Evolutionary conservation across 2,329 filamentous ascomycete species (phyloP).

Genomic region (Dendrostoma leiphaemia): DNA sequence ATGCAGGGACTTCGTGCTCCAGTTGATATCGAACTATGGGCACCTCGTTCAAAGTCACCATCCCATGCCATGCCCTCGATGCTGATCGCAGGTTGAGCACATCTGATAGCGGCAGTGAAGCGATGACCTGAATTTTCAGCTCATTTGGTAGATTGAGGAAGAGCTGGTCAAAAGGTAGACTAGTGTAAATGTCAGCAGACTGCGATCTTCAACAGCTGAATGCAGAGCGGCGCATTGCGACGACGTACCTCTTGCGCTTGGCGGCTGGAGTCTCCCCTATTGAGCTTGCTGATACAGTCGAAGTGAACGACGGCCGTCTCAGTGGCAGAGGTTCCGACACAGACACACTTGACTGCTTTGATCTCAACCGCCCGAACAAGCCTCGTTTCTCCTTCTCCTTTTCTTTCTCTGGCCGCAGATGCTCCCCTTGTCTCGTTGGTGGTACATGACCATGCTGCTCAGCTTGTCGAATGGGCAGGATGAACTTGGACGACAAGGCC

Average conservation of each 20-base stretch:
- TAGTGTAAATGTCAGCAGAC: conserved; percentile 14
- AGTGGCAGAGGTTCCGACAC: conserved; percentile 7
- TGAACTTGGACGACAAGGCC: conserved; percentile 28
- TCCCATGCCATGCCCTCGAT: conserved; percentile 57
- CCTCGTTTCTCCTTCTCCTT: conserved; percentile 17
- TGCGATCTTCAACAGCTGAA: too few relatives aligned
- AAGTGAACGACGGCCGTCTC: conserved; percentile 14
- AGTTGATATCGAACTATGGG: conserved; percentile 62
- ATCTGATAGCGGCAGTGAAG: conserved; percentile 57
- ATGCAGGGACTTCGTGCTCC: conserved; percentile 57
- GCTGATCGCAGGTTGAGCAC: conserved; percentile 57
- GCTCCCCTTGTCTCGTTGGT: conserved; percentile 21
- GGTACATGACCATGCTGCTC: conserved; percentile 20
- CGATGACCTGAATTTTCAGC: conserved; percentile 61
- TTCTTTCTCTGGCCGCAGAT: conserved; percentile 26
- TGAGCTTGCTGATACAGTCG: conserved; percentile 15
- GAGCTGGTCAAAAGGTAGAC: conserved; percentile 52
- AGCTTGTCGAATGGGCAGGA: conserved; percentile 27
- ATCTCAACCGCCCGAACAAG: conserved; percentile 16
- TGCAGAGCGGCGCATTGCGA: too few relatives aligned
- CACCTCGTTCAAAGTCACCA: conserved; percentile 59
- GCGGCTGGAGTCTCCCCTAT: conserved; percentile 15
- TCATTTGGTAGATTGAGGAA: conserved; percentile 60
- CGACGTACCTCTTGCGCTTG: conserved; percentile 32
- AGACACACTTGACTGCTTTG: conserved; percentile 7